Evolutionary conservation across 805 yeast species (phyloP).

Genomic region (Candida saitoana): DNA sequence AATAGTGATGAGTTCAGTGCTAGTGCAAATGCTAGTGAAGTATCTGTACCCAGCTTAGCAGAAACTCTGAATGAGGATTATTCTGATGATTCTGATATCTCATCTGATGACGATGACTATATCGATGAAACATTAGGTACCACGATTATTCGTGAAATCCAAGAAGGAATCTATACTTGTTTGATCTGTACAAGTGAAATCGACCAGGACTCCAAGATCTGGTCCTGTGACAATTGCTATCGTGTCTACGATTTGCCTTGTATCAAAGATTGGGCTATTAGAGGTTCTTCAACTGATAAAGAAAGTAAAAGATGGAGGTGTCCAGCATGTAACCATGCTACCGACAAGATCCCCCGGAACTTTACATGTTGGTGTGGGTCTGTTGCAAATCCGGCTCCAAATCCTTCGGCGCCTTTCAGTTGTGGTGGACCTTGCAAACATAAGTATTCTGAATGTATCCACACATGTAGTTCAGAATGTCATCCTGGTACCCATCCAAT

Average conservation of each 20-base stretch:
- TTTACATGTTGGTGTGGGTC: conserved; percentile 91
- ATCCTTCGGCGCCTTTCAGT: conserved; percentile 65
- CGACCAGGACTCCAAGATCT: conserved; percentile 58
- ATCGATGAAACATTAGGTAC: conserved; percentile 30
- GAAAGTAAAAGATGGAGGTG: conserved; percentile 71
- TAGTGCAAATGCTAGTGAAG: neutral
- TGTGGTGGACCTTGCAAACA: conserved; percentile 81
- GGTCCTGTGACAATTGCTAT: conserved; percentile 76
- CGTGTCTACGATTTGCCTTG: conserved; percentile 86
- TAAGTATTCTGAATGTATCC: conserved; percentile 57
- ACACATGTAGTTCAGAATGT: conserved; percentile 69
- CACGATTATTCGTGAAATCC: conserved; percentile 55
- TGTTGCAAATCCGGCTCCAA: conserved; percentile 57
- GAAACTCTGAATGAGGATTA: neutral
- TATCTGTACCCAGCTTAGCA: neutral
- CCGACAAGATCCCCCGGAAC: conserved; percentile 47
- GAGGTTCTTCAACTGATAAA: conserved; percentile 62
- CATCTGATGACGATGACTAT: conserved; percentile 17
- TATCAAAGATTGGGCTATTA: conserved; percentile 78
- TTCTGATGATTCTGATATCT: conserved; percentile 3
- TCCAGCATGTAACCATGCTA: conserved; percentile 67
- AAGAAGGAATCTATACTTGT: conserved; percentile 71
- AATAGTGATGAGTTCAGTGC: conserved; percentile 1
- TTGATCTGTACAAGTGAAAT: conserved; percentile 85
- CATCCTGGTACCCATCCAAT: conserved; percentile 87